These are phyloP conservation scores for Ogataea pini DNA, from an alignment of 805 yeast genomes.

Conservation along the genomic window DNA sequence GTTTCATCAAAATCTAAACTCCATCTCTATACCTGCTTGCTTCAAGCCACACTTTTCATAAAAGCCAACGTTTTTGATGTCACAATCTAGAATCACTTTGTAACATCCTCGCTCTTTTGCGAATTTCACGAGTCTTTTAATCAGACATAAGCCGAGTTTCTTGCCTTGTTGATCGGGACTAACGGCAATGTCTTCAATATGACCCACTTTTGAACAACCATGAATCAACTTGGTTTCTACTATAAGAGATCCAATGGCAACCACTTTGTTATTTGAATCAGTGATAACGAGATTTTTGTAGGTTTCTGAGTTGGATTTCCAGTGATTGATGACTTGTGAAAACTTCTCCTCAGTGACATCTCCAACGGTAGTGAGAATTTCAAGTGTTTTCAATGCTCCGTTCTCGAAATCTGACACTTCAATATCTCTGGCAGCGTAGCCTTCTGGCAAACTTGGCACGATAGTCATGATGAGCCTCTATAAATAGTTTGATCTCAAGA, in stretches of 20 bases:
- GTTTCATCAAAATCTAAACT: conserved; percentile 41
- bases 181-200: conserved; percentile 93
- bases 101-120: conserved; percentile 72
- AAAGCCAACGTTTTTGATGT: conserved; percentile 75
- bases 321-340: conserved; percentile 50
- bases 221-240: conserved; percentile 85
- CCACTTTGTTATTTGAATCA: conserved; percentile 52
- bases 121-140: conserved; percentile 57
- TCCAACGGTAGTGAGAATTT: conserved; percentile 83
- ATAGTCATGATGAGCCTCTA: neutral
- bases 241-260: conserved; percentile 81
- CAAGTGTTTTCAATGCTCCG: conserved; percentile 63
- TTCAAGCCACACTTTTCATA: conserved; percentile 85
- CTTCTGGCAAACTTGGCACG: conserved; percentile 49
- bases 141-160: conserved; percentile 69
- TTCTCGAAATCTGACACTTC: conserved; percentile 55
- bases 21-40: conserved; percentile 71
- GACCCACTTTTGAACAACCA: conserved; percentile 83
- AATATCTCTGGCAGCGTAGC: conserved; percentile 65
- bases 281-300: conserved; percentile 74
- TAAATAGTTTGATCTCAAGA: too few relatives aligned
- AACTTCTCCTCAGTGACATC: conserved; percentile 55
- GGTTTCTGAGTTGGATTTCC: conserved; percentile 53
- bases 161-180: conserved; percentile 76
- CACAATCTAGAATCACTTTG: conserved; percentile 88